These are phyloP conservation scores for Scytalidium sp. DNA, from an alignment of 2,329 filamentous ascomycete species.

Conservation along the genomic window DNA sequence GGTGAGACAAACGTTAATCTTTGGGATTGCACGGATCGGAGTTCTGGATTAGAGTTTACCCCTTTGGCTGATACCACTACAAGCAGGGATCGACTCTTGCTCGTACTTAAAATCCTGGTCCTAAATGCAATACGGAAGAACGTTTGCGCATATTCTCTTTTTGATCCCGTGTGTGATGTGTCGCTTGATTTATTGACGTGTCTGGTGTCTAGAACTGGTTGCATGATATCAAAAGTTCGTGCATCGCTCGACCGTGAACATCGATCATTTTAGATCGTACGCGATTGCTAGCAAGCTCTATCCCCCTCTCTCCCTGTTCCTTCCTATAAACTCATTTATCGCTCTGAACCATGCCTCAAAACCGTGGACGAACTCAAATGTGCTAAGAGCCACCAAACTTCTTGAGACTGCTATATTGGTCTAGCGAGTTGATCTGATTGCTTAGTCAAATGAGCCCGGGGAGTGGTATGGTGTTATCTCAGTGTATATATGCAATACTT, in stretches of 20 bases:
- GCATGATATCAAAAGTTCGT: not conserved
- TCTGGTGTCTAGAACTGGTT: not conserved
- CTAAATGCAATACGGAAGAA: conserved; percentile 6
- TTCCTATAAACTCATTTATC: too few species aligned
- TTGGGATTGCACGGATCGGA: conserved; percentile 7
- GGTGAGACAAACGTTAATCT: not conserved
- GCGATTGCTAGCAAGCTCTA: not conserved
- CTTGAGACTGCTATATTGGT: too few species aligned
- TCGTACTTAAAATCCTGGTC: conserved; percentile 1
- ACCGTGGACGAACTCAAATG: too few species aligned
- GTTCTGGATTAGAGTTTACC: conserved; percentile 1
- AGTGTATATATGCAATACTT: too few species aligned
- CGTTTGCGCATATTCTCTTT: conserved; percentile 1
- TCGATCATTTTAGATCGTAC: not conserved
- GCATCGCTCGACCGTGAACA: not conserved
- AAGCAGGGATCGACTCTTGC: conserved; percentile 1
- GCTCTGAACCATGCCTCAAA: too few species aligned
- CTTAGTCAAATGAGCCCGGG: too few species aligned
- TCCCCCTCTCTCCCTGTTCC: not conserved
- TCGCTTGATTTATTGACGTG: not conserved
- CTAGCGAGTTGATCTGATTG: too few species aligned
- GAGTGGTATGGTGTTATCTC: too few species aligned
- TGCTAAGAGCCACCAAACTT: too few species aligned
- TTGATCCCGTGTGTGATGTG: not conserved
- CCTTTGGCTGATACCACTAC: conserved; percentile 1